Evolutionary conservation across 257 asterid genomes (phyloP).

Genomic region (Nicotiana paniculata): DNA sequence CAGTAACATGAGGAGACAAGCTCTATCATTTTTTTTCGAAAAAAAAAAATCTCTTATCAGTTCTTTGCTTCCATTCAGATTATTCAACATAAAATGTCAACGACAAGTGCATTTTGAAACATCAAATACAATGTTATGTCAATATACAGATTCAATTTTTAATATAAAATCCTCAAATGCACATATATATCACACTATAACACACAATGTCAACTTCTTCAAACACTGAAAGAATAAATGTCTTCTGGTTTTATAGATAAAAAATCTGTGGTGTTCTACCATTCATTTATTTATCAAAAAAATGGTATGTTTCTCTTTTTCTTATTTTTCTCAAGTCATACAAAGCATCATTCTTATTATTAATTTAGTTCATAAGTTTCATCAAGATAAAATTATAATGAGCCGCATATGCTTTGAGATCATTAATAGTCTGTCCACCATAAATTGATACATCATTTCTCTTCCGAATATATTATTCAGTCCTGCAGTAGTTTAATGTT

Average conservation of each 20-base stretch:
- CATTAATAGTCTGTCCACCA: not conserved
- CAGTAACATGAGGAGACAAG: not conserved
- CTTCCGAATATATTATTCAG: not conserved
- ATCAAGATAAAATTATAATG: not conserved
- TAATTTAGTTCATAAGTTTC: not conserved
- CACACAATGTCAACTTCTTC: not conserved
- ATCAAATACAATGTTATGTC: not conserved
- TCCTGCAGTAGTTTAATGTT: not conserved
- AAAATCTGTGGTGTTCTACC: not conserved
- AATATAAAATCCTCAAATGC: not conserved
- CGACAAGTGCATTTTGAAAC: conserved; percentile 2
- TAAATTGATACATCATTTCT: not conserved
- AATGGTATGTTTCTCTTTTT: not conserved
- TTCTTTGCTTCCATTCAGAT: not conserved
- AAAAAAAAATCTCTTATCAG: not conserved
- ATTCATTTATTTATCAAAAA: not conserved
- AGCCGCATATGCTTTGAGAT: not conserved
- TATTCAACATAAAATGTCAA: not conserved
- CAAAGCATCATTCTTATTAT: not conserved
- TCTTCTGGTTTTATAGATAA: not conserved
- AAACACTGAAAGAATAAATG: not conserved
- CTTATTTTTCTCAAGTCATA: not conserved
- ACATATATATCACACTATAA: not conserved
- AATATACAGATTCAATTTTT: not conserved
- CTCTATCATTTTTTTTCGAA: not conserved